Conservation (phyloP, 1,139 yeast species). For the Magnusiomyces ingens region DNA sequence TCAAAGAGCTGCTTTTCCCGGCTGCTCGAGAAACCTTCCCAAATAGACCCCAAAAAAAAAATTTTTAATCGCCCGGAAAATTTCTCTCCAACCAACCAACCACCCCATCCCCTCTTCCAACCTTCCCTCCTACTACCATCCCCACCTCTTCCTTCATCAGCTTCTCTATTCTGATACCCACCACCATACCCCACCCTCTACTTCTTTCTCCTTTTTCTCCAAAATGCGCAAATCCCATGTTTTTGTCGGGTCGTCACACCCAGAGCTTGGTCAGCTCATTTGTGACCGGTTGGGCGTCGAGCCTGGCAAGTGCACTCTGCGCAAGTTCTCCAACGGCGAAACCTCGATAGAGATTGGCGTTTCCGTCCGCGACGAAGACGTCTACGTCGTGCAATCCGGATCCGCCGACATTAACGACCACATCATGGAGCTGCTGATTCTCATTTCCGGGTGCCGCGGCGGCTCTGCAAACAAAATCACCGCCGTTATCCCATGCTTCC, state of each 20-base stretch:
- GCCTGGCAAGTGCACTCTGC: slow-evolving; percentile 89
- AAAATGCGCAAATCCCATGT: slow-evolving; percentile 93
- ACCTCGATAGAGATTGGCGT: slow-evolving; percentile 94
- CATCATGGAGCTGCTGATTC: slow-evolving; percentile 89
- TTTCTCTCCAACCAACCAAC: too few species aligned
- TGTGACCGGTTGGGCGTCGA: slow-evolving; percentile 88
- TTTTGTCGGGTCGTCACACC: slow-evolving; percentile 94
- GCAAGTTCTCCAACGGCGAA: slow-evolving; percentile 94
- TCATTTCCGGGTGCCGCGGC: slow-evolving; percentile 93
- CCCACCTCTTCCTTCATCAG: too few species aligned
- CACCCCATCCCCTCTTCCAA: too few species aligned
- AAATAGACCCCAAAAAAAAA: background rate
- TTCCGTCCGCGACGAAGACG: slow-evolving; percentile 93
- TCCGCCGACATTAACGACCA: slow-evolving; percentile 87
- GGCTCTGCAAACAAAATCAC: slow-evolving; percentile 96
- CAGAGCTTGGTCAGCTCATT: slow-evolving; percentile 82
- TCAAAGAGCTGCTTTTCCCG: too few species aligned
- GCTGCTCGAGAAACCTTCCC: background rate
- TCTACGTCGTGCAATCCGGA: slow-evolving; percentile 91
- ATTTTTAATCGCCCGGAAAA: too few species aligned
- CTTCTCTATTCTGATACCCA: too few species aligned
- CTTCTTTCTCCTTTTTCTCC: background rate
- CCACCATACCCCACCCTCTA: background rate
- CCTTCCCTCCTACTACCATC: too few species aligned
- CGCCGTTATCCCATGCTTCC: slow-evolving; percentile 95